Evolutionary conservation across 2,329 filamentous ascomycete genomes (phyloP), one percentile per base, ranked within the genome.

Genomic region (Lachnellula subtilissima): DNA sequence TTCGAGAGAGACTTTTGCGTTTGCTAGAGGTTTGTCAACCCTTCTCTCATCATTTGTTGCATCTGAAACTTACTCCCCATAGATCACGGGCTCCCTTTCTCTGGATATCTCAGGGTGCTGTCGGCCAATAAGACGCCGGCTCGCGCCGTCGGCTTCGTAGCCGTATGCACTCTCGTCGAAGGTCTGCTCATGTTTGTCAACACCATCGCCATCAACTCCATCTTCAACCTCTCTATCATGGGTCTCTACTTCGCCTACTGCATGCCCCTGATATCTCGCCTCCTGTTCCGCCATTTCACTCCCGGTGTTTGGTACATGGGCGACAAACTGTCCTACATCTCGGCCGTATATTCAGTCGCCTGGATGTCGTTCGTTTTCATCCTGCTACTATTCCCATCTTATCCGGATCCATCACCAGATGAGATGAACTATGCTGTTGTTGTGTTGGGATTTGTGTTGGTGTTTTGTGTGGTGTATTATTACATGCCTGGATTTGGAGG

Each of bases 321-420:
- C 23, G 55, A 64, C 15, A 66, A 52, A 7, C 43, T 69, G 2
- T 67, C 64, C 11, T 61, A 56, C 12, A 63, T 67, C 36, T 64
- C 58, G 1, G 60, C 66, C 1, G n/a, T 65, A 1, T 69, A 67
- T 37, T 64, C 60, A 1, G 63, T 69, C 1, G 48, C 60, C 1
- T 69, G 65, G 67, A 70, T 70, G 68, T 65, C 65, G 0, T 70
- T 69, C 42, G 65, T 70, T 17, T 70, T 69, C 48, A 59, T 67
- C 23, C 42, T 69, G 3, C 48, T 70, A 1, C 58, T 70, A 0
- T 70, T 70, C 54, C 68, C 67, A 1, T 55, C 54, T 2, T 67
- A 67, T 28, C 57, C 61, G 14, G 43, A 61, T 23, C 65, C 67
- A 0, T 56, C 55, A 9, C 50, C 60, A 1, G 50, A 67, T 19